Conservation (phyloP, 2,329 filamentous ascomycete species). For the Cytospora piceae region DNA sequence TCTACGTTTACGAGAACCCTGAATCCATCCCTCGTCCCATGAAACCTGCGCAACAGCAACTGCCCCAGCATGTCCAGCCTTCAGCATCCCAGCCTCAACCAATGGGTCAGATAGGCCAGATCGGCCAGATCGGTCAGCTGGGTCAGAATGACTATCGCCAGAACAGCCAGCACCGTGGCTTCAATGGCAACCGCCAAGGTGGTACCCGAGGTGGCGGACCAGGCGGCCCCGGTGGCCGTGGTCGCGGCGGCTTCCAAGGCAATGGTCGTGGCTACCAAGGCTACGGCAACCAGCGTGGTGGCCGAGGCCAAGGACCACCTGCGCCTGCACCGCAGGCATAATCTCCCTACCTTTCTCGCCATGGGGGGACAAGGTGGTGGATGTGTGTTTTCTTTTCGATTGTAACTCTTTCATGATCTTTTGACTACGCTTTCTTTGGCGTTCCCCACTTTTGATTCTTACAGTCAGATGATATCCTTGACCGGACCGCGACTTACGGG, state of each 20-base stretch:
- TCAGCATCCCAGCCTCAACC: slow-evolving; percentile 20
- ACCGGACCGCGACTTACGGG: slow-evolving; percentile 19
- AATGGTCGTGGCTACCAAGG: slow-evolving; percentile 35
- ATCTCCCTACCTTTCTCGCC: neutral
- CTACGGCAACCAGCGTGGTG: slow-evolving; percentile 38
- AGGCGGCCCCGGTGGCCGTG: slow-evolving; percentile 42
- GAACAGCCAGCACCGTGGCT: slow-evolving; percentile 46
- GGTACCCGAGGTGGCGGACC: slow-evolving; percentile 37
- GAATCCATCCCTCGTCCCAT: slow-evolving; percentile 89
- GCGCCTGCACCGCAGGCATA: slow-evolving; percentile 33
- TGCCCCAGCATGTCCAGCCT: slow-evolving; percentile 35
- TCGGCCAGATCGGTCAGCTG: no score
- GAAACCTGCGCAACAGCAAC: slow-evolving; percentile 32
- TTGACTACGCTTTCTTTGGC: slow-evolving; percentile 19
- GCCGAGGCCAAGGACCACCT: slow-evolving; percentile 34
- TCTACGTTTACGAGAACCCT: slow-evolving; percentile 97
- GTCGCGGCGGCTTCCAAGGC: slow-evolving; percentile 37
- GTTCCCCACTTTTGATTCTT: slow-evolving; percentile 13
- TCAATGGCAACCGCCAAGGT: slow-evolving; percentile 43
- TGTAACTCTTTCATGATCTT: slow-evolving; percentile 14
- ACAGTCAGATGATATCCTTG: slow-evolving; percentile 24
- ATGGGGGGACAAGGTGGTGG: neutral
- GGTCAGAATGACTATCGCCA: slow-evolving; percentile 45
- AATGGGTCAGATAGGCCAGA: slow-evolving; percentile 32
- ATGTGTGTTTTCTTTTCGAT: slow-evolving; percentile 8